Base-by-base conservation (phyloP, 331 rosid species). In the Phaseolus coccineus region DNA sequence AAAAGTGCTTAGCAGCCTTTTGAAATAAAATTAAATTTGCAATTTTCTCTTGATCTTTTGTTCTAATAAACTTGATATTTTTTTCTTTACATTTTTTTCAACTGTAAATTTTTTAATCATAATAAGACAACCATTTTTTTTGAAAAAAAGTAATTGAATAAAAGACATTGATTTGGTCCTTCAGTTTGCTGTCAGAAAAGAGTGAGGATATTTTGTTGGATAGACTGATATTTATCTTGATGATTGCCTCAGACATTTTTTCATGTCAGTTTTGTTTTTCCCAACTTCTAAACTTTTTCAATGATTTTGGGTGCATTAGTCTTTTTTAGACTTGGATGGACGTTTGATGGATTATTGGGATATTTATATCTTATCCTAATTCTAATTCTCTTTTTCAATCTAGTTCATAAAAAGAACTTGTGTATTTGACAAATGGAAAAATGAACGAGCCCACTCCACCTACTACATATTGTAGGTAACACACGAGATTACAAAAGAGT, bases 1-100 rank as follows among this genome's bases (percentile, higher is more conserved):
- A 71, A 51, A 33, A 47, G 37, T 62, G 74, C 75, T 42, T 73
- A 6, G 50, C 47, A 65, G 12, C 64, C 62, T 65, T 80, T 9
- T 80, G 79, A 73, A 67, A 12, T 8, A 64, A 53, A 12, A 27
- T 16, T 51, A 9, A 71, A 71, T 44, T 30, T 61, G 0, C 37
- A 33, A 9, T n/a, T 59, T 47, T 55, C 56, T 64, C 35, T 10
- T 13, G 6, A 16, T 63, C 30, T 8, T 10, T 28, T 37, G 62
- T 28, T 42, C 4, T 40, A 4, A 27, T 52, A 64, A 52, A 40
- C 57, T 73, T 19, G 7, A 3, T 14, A 0, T 1, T 55, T 68
- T 33, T 22, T 22, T 39, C 16, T 46, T 22, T 28, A 51, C 58
- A 28, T 28, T 72, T 80, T 3, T 58, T n/a, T 55, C 58, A 16